These are phyloP conservation scores for Trebouxiophyceae sp. DNA, from an alignment of 163 green algal genomes.

Conservation along the genomic window DNA sequence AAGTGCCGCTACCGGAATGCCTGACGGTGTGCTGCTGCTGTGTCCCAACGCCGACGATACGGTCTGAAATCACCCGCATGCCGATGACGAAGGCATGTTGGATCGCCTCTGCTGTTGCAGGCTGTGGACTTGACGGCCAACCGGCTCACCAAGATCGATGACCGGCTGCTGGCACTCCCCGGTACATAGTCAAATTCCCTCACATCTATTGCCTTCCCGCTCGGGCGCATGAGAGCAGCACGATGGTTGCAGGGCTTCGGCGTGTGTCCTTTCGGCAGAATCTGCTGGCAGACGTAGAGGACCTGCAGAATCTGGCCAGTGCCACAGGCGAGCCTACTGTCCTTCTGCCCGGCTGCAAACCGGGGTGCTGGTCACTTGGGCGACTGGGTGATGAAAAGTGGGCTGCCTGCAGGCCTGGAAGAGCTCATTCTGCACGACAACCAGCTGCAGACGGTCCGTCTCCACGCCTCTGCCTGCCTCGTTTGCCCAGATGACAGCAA, in stretches of 20 bases:
- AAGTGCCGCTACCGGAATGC: conserved; percentile 31
- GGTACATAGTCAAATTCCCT: conserved; percentile 10
- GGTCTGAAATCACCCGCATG: too few relatives aligned
- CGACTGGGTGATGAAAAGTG: background rate
- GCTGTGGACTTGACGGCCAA: conserved; percentile 79
- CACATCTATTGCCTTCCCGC: background rate
- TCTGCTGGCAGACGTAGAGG: conserved; percentile 54
- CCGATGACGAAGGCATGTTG: background rate
- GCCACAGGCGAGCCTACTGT: too few relatives aligned
- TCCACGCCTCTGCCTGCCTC: too few relatives aligned
- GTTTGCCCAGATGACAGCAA: too few relatives aligned
- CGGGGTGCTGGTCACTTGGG: too few relatives aligned
- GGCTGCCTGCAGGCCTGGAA: conserved; percentile 28
- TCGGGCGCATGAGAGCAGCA: background rate
- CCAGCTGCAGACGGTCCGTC: too few relatives aligned
- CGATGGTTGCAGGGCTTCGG: conserved; percentile 37
- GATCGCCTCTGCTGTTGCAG: conserved; percentile 25
- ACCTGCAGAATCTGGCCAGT: too few relatives aligned
- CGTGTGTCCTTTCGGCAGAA: conserved; percentile 79
- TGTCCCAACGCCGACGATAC: too few relatives aligned
- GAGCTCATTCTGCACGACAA: conserved; percentile 84
- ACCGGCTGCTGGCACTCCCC: conserved; percentile 52
- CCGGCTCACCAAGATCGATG: conserved; percentile 59
- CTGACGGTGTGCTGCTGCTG: conserved; percentile 32
- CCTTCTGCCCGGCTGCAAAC: too few relatives aligned